Evolutionary conservation across 2,329 filamentous ascomycete genomes (phyloP).

Genomic region (Fragosphaeria purpurea): DNA sequence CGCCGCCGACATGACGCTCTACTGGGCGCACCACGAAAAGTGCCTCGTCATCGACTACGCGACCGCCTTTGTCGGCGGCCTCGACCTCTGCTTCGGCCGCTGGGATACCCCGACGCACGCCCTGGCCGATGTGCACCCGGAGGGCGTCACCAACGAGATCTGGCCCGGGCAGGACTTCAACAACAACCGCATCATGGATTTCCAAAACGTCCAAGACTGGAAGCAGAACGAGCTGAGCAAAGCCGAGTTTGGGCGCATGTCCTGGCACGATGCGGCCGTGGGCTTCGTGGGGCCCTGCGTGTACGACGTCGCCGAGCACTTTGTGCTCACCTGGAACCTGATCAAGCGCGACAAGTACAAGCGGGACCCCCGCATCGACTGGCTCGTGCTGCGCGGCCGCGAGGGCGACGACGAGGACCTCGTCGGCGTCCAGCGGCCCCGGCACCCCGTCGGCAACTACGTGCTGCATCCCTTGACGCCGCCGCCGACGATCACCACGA

Average conservation of each 20-base stretch:
- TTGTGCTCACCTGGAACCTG: slow-evolving; percentile 92
- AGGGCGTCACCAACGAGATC: slow-evolving; percentile 69
- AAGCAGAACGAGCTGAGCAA: slow-evolving; percentile 88
- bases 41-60: slow-evolving; percentile 91
- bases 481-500: slow-evolving; percentile 54
- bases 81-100: slow-evolving; percentile 91
- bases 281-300: slow-evolving; percentile 81
- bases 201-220: slow-evolving; percentile 84
- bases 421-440: slow-evolving; percentile 77
- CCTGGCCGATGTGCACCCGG: slow-evolving; percentile 78
- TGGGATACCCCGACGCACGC: slow-evolving; percentile 86
- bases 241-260: slow-evolving; percentile 87
- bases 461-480: slow-evolving; percentile 67
- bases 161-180: slow-evolving; percentile 98
- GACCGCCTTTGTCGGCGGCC: slow-evolving; percentile 82
- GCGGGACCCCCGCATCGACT: slow-evolving; percentile 71
- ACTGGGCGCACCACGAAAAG: slow-evolving; percentile 98
- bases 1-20: slow-evolving; percentile 89
- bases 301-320: slow-evolving; percentile 92
- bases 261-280: slow-evolving; percentile 96
- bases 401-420: slow-evolving; percentile 74
- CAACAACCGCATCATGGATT: slow-evolving; percentile 94
- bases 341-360: slow-evolving; percentile 98
- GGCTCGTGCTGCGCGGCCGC: slow-evolving; percentile 70
- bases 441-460: slow-evolving; percentile 83